Evolutionary conservation across 1,284 basidiomycete species (phyloP), one percentile per base, ranked within the genome.

Genomic region (Microbotryum lychnidis-dioicae): DNA sequence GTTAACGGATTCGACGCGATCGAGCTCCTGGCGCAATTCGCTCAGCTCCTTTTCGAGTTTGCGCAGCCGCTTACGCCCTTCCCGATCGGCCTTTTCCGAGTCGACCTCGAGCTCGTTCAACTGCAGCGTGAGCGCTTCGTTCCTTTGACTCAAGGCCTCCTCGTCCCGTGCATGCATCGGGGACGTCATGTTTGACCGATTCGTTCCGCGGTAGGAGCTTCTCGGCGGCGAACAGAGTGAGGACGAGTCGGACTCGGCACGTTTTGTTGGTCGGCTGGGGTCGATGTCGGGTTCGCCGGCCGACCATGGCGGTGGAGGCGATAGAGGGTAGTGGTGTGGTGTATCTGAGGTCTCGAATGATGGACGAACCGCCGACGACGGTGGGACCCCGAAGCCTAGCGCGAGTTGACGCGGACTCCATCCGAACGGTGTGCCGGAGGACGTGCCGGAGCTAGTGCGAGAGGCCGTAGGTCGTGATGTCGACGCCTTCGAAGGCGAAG

Each of bases 41-140:
- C 80, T 76, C 16, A 91, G 84, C 77, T 91, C 89, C 72, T 82
- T 83, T 75, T 91, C 88, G 56, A 91, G 75, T 70, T 80, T 81
- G 52, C 83, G 82, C 16, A 91, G 77, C 66, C 82, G 82, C 47
- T 82, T 81, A 58, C 84, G 81, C 7, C 87, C 87, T 2, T 80
- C 78, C 47, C 82, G 80, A 66, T 91, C 87, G 4, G 84, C 79
- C 50, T 80, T 79, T 10, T 77, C 75, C 6, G 87, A 82, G 66
- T 90, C 88, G 1, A 80, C 74, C 71, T 91, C 86, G 25, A 91
- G 79, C 62, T 81, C 81, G 71, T 87, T 84, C 7, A 91, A 78
- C 66, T 87, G 87, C 25, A 80, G 75, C 7, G 87, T 76, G 20
- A 91, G 82, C 62, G 89, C 85, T 0, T 85, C 83, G 71, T 91